These are phyloP conservation scores for Trifolium dubium DNA, from an alignment of 306 rosid genomes.

Conservation along the genomic window DNA sequence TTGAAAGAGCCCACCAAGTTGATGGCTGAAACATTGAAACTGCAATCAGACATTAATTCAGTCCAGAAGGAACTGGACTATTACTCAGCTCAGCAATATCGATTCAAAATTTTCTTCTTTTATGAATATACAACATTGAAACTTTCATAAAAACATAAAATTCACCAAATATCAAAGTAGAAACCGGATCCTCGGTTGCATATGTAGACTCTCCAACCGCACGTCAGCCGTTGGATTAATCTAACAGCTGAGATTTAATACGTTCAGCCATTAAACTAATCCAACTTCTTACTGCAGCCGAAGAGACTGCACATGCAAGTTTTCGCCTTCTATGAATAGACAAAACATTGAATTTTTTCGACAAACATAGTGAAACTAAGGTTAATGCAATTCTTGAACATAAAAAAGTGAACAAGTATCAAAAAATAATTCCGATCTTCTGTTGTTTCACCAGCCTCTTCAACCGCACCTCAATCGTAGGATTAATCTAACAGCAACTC, in stretches of 20 bases:
- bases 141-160: conserved; percentile 2
- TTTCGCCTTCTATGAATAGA: too few species aligned
- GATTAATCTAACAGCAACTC: neutral
- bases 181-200: neutral
- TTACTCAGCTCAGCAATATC: conserved; percentile 17
- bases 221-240: neutral
- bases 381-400: too few species aligned
- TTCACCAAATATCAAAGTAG: neutral
- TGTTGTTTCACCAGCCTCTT: neutral
- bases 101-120: conserved; percentile 12
- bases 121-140: conserved; percentile 5
- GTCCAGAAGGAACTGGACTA: conserved; percentile 27
- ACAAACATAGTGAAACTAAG: too few species aligned
- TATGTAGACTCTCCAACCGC: neutral
- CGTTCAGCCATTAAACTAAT: neutral
- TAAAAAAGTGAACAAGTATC: too few species aligned
- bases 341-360: too few species aligned
- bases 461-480: neutral
- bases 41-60: conserved; percentile 22
- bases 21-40: conserved; percentile 45
- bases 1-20: conserved; percentile 28
- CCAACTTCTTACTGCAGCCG: neutral
- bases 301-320: neutral
- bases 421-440: neutral
- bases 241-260: neutral